A percentile compares a stretch with the other conserved stretches of the same genome.
phyloP scores from a whole-genome alignment of 2,329 filamentous ascomycete genomes.

The Gyromitra esculenta region DNA sequence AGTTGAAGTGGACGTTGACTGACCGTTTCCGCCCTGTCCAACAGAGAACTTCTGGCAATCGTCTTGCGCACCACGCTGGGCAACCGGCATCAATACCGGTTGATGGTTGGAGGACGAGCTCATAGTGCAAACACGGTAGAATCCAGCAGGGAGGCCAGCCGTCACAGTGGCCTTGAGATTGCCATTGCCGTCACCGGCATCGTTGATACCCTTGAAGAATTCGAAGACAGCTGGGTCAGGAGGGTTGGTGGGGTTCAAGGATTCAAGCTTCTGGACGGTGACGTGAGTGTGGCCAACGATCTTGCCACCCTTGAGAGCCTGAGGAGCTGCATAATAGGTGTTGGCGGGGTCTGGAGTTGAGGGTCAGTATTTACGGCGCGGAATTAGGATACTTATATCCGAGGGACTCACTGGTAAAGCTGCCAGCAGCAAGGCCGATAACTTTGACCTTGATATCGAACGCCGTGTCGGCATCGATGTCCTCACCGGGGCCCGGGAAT shows the following conservation, averaged over 20 bases:
- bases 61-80: conserved; percentile 67
- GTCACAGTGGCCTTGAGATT: conserved; percentile 63
- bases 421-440: conserved; percentile 65
- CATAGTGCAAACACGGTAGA: conserved; percentile 67
- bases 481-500: conserved; percentile 62
- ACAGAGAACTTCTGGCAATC: conserved; percentile 67
- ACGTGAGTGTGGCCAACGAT: conserved; percentile 65
- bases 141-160: conserved; percentile 64
- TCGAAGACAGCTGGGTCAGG: conserved; percentile 62
- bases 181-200: conserved; percentile 64
- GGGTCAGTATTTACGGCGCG: conserved; percentile 17
- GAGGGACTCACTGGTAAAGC: conserved; percentile 63
- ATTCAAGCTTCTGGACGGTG: conserved; percentile 65
- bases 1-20: conserved; percentile 10
- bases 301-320: conserved; percentile 62
- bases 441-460: conserved; percentile 66
- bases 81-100: conserved; percentile 69
- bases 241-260: conserved; percentile 60
- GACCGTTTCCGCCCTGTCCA: conserved; percentile 45
- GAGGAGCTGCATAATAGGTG: conserved; percentile 68
- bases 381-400: neutral
- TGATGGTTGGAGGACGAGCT: conserved; percentile 67
- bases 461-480: conserved; percentile 60
- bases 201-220: conserved; percentile 70
- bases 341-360: conserved; percentile 61